Base-by-base conservation (phyloP, 2,329 filamentous ascomycete species). In the Pezicula carpinea region DNA sequence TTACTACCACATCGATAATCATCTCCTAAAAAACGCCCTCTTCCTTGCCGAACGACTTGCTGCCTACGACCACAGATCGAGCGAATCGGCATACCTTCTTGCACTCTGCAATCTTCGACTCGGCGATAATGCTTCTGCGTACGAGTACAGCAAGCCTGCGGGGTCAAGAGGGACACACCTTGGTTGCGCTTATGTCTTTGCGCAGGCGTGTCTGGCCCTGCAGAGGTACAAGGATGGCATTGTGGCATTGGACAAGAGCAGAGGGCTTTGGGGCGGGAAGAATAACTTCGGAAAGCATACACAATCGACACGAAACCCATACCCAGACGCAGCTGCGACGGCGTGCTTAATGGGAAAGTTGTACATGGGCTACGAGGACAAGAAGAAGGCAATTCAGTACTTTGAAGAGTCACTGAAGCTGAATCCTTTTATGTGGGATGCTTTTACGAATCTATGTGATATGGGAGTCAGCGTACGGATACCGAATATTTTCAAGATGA, bases 381-480 rank as follows among this genome's bases (percentile, higher is more conserved):
- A 87, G 60, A 86, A 86, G 57, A 90, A 88, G 66, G 91, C 93
- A 6, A 82, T 92, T 14, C 80, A 87, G 55, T 89, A 82, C 65
- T 97, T 93, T 63, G 89, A 95, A 56, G 89, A 95, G 50, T 82
- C 91, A 5, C 71, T 99, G 59, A 95, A 91, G 68, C 67, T 83
- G 46, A 99, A 97, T 61, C 91, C 93, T 1, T 92, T 97, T 67
- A 93, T 96, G 80, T 99, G 93, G 93, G 93, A 99, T 72, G 91
- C 92, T 0, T 97, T 97, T 60, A 83, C 85, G 18, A 85, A 82
- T 14, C 76, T 99, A 6, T 96, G 91, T 64, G 90, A 96, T 62
- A 88, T 80, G 83, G 88, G 89, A 4, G 85, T 89, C 38, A 83
- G 83, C 55, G 77, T 97, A 46, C 83, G 87, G 47, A 82, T 93